Evolutionary conservation across 2,329 filamentous ascomycete genomes (phyloP).

Genomic region (Clarireedia monteithiana): DNA sequence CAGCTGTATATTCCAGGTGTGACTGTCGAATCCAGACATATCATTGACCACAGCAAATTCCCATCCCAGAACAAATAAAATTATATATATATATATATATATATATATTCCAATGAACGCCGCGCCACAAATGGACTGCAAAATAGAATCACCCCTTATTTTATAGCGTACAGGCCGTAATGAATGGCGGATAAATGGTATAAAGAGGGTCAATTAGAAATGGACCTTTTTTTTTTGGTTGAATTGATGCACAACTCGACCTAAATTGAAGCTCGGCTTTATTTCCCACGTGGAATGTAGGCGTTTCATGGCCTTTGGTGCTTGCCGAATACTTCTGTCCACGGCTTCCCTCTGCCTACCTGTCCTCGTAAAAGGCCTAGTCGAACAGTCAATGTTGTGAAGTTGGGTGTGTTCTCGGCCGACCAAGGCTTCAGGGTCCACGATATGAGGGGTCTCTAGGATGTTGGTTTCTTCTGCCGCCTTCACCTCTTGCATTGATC

Average conservation of each 20-base stretch:
- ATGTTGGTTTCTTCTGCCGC: conserved; percentile 31
- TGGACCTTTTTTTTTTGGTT: neutral
- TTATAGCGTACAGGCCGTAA: neutral
- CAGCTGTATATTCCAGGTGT: conserved; percentile 4
- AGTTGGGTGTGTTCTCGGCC: no score
- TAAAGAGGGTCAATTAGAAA: neutral
- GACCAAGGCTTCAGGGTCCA: conserved; percentile 19
- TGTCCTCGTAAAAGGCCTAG: neutral
- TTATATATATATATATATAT: conserved; percentile 8
- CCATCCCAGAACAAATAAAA: conserved; percentile 9
- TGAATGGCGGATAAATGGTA: neutral
- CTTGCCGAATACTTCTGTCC: no score
- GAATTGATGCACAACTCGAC: no score
- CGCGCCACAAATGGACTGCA: neutral
- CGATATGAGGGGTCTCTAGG: conserved; percentile 38
- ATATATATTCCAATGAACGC: neutral
- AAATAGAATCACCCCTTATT: neutral
- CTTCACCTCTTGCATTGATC: conserved; percentile 40
- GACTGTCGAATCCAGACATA: neutral
- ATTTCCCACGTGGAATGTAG: no score
- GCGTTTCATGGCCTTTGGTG: no score
- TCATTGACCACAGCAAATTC: neutral
- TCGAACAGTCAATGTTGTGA: neutral
- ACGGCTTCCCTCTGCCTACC: no score
- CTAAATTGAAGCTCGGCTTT: no score